Base-by-base conservation (phyloP, 371 early-diverging fungal species). In the Apophysomyces sp. region DNA sequence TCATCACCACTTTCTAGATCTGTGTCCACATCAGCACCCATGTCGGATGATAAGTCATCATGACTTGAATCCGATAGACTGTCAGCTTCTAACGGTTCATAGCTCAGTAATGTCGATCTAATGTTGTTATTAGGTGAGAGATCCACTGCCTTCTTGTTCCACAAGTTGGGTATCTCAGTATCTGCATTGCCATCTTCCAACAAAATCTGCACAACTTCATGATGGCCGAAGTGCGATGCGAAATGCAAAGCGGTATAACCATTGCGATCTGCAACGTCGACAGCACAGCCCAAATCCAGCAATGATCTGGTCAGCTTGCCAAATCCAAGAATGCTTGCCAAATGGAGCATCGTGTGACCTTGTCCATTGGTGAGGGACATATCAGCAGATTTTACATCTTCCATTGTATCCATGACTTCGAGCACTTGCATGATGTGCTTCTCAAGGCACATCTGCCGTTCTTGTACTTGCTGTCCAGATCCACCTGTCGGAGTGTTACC, bases 281-380 rank as follows among this genome's bases (percentile, higher is more conserved):
- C 66, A 44, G 65, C 52, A 18, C 72, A 72, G 6, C 73, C 77
- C 9, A 79, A 57, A 2, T 72, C 65, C 1, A 79, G 40, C 53
- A 79, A 53, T 7, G 60, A 53, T 4, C 52, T 39, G 0, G 74
- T 63, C 29, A 79, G 32, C 31, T 66, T 51, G 1, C 27, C 44
- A 52, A 72, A 79, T 1, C 76, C 76, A 27, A 76, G 63, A 65
- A 79, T 79, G 28, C 67, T 67, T 27, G 77, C 76, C 1, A 76
- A 63, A 63, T 79, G 80, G 8, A 79, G 68, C 80, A 79, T 72
- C 4, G 72, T 79, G 36, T 79, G 80, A 3, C 74, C 71, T 41
- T 79, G 80, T 3, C 66, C 61, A 54, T 62, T 76, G 0, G 73
- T 66, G 4, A 74, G 58, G 1, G 77, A 79, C 11, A 77, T 66